Conservation (phyloP, 2,329 filamentous ascomycete species). For the Keithomyces neogunnii region DNA sequence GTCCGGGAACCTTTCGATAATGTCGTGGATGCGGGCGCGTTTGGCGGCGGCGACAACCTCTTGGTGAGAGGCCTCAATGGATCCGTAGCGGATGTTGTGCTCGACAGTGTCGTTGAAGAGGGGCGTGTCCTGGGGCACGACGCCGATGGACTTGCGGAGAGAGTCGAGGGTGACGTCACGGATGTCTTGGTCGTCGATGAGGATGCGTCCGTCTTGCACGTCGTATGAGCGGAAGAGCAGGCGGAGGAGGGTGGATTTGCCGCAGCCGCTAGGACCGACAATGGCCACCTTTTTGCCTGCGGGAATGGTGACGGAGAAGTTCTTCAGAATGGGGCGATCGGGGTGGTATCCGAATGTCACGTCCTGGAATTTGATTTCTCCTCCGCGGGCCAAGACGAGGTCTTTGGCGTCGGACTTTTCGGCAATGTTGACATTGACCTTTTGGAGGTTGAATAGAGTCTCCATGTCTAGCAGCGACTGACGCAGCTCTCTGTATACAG, state of each 20-base stretch:
- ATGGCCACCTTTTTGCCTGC: slow-evolving; percentile 94
- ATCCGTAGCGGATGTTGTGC: slow-evolving; percentile 91
- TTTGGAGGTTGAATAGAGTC: slow-evolving; percentile 93
- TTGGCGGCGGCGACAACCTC: slow-evolving; percentile 70
- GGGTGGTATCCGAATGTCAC: slow-evolving; percentile 88
- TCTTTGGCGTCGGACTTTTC: slow-evolving; percentile 68
- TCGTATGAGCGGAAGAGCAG: slow-evolving; percentile 95
- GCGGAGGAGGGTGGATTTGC: slow-evolving; percentile 87
- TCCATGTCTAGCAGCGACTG: slow-evolving; percentile 98
- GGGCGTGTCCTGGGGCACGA: slow-evolving; percentile 94
- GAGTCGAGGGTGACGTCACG: slow-evolving; percentile 75
- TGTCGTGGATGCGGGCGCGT: slow-evolving; percentile 77
- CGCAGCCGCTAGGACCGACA: slow-evolving; percentile 90
- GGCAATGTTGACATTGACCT: slow-evolving; percentile 82
- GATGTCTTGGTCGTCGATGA: slow-evolving; percentile 90
- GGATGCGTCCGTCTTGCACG: slow-evolving; percentile 71
- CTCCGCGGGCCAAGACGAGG: slow-evolving; percentile 64
- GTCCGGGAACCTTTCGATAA: slow-evolving; percentile 71
- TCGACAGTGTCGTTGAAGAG: slow-evolving; percentile 95
- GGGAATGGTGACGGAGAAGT: slow-evolving; percentile 81
- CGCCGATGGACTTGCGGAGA: slow-evolving; percentile 76
- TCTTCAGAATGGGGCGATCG: slow-evolving; percentile 77
- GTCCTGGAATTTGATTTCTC: slow-evolving; percentile 90
- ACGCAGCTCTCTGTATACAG: slow-evolving; percentile 89
- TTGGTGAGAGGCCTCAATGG: slow-evolving; percentile 65